Evolutionary conservation across 2,329 filamentous ascomycete genomes (phyloP).

Genomic region (Ophiostoma himal-ulmi): DNA sequence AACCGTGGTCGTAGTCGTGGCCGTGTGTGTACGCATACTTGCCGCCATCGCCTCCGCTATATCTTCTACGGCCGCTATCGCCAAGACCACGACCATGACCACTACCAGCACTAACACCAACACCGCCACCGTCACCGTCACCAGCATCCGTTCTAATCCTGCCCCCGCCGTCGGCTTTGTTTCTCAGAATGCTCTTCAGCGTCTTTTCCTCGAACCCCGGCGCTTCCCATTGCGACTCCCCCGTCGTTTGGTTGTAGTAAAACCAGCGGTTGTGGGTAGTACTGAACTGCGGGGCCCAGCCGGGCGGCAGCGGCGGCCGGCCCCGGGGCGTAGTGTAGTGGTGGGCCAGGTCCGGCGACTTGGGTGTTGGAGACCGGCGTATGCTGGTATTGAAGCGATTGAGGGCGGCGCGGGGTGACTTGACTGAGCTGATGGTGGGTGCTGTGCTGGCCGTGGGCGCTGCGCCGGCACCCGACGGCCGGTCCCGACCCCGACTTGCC

Average conservation of each 20-base stretch:
- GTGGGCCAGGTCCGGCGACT: not conserved
- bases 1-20: not conserved
- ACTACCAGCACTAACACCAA: too few species aligned
- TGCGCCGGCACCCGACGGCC: not conserved
- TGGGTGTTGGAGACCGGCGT: not conserved
- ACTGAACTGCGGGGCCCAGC: conserved; percentile 54
- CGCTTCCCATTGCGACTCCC: conserved; percentile 52
- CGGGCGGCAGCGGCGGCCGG: conserved; percentile 44
- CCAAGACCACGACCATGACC: not conserved
- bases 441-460: not conserved
- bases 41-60: not conserved
- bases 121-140: not conserved
- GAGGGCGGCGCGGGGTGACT: not conserved
- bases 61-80: not conserved
- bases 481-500: not conserved
- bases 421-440: not conserved
- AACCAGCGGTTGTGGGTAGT: conserved; percentile 49
- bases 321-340: conserved; percentile 29
- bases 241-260: conserved; percentile 52
- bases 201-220: conserved; percentile 28
- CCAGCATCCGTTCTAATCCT: not conserved
- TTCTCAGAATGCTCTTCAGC: not conserved
- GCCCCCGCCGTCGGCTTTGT: not conserved
- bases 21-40: not conserved
- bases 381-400: not conserved